phyloP scores from a whole-genome alignment of 352 stramenopile genomes.

The Globisporangium okanoganense region DNA sequence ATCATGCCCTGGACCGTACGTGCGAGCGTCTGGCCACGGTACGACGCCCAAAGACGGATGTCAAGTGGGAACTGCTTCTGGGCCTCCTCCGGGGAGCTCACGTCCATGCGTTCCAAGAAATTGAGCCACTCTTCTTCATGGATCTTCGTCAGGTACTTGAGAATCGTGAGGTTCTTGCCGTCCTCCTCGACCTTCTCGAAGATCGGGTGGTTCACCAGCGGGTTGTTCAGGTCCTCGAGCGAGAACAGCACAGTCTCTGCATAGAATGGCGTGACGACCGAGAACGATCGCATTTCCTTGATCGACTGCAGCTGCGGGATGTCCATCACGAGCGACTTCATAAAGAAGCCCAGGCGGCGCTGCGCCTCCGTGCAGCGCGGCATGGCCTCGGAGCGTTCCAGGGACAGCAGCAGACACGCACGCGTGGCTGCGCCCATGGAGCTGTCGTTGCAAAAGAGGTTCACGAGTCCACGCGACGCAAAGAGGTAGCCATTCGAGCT shows the following conservation, averaged over 20 bases:
- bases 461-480: conserved; percentile 60
- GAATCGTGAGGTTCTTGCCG: conserved; percentile 80
- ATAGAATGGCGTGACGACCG: conserved; percentile 83
- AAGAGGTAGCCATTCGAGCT: conserved; percentile 65
- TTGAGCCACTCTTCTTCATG: conserved; percentile 85
- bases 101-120: conserved; percentile 79
- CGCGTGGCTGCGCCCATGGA: conserved; percentile 71
- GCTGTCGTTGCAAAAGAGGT: conserved; percentile 67
- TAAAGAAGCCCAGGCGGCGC: conserved; percentile 80
- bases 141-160: conserved; percentile 85
- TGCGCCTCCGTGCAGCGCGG: conserved; percentile 56
- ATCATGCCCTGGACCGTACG: conserved; percentile 85
- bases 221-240: conserved; percentile 74
- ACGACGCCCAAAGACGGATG: conserved; percentile 79
- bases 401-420: conserved; percentile 56
- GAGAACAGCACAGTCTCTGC: conserved; percentile 80
- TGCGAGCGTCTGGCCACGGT: conserved; percentile 73
- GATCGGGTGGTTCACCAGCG: conserved; percentile 80
- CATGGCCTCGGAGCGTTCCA: conserved; percentile 69
- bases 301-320: conserved; percentile 77
- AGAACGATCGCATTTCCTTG: conserved; percentile 85
- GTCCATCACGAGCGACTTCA: conserved; percentile 86
- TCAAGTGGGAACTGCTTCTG: conserved; percentile 69
- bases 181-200: conserved; percentile 83
- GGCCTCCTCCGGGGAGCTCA: conserved; percentile 65